Conservation (phyloP, 2,329 filamentous ascomycete genomes). For the Knufia petricola region DNA sequence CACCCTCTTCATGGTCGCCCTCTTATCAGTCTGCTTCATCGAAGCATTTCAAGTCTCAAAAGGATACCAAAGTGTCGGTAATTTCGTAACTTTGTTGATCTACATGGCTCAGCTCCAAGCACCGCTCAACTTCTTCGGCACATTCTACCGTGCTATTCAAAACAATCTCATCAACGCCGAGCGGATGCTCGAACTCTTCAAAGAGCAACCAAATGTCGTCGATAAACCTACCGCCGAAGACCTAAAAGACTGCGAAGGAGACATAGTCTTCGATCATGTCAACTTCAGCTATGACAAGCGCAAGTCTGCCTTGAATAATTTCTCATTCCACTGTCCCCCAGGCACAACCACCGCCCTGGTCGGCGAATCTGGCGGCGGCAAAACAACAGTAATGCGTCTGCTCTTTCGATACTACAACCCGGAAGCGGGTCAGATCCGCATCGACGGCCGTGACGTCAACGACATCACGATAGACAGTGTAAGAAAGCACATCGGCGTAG, state of each 20-base stretch:
- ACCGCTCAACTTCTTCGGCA: slow-evolving; percentile 80
- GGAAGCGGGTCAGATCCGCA: slow-evolving; percentile 64
- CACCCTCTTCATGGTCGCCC: slow-evolving; percentile 66
- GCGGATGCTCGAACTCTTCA: slow-evolving; percentile 88
- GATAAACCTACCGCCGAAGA: slow-evolving; percentile 59
- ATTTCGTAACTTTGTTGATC: slow-evolving; percentile 64
- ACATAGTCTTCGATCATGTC: slow-evolving; percentile 79
- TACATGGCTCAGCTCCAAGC: slow-evolving; percentile 73
- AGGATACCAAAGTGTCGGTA: slow-evolving; percentile 54
- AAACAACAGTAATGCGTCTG: slow-evolving; percentile 90
- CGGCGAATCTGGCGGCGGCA: slow-evolving; percentile 91
- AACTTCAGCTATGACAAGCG: slow-evolving; percentile 83
- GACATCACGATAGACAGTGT: slow-evolving; percentile 90
- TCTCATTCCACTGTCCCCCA: slow-evolving; percentile 76
- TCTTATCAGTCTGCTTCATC: slow-evolving; percentile 62
- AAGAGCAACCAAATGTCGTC: slow-evolving; percentile 83
- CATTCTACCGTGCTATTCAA: slow-evolving; percentile 92
- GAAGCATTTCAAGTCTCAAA: slow-evolving; percentile 67
- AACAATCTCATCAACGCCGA: slow-evolving; percentile 97
- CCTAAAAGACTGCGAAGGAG: slow-evolving; percentile 62
- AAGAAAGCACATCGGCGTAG: slow-evolving; percentile 81
- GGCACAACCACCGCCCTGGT: slow-evolving; percentile 94
- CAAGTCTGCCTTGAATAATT: slow-evolving; percentile 71
- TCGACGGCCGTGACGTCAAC: slow-evolving; percentile 77
- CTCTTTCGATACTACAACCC: slow-evolving; percentile 96